Conservation (phyloP, 2,329 filamentous ascomycete species). For the Diplodia scrobiculata region DNA sequence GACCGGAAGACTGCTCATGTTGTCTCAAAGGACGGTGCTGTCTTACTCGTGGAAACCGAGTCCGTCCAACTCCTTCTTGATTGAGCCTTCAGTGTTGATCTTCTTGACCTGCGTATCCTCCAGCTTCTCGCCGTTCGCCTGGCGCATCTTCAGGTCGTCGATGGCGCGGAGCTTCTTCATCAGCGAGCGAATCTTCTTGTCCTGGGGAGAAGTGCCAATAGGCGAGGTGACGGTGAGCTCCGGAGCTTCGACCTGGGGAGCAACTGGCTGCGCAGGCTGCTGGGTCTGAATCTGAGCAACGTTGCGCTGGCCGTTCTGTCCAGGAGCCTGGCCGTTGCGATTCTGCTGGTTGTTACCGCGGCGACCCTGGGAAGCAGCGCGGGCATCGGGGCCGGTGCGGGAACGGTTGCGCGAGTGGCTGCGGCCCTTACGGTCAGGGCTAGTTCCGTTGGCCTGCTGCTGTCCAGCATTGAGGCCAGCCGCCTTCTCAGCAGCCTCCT, state of each 20-base stretch:
- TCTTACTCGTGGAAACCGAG: slow-evolving; percentile 51
- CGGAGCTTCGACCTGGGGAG: slow-evolving; percentile 39
- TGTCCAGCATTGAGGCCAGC: slow-evolving; percentile 41
- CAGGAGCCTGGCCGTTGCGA: background rate
- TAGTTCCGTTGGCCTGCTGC: slow-evolving; percentile 47
- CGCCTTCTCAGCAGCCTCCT: slow-evolving; percentile 66
- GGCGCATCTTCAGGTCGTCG: slow-evolving; percentile 95
- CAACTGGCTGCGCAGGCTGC: slow-evolving; percentile 32
- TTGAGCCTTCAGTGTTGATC: slow-evolving; percentile 82
- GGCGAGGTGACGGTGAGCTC: slow-evolving; percentile 59
- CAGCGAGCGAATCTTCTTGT: slow-evolving; percentile 91
- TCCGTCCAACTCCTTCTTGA: slow-evolving; percentile 77
- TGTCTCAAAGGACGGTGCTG: background rate
- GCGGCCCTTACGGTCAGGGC: slow-evolving; percentile 66
- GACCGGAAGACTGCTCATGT: background rate
- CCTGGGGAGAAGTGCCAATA: slow-evolving; percentile 66
- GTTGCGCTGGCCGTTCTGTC: slow-evolving; percentile 10
- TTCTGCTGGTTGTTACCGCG: slow-evolving; percentile 19
- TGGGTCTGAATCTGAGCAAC: slow-evolving; percentile 38
- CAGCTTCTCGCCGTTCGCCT: slow-evolving; percentile 90
- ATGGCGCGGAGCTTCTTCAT: slow-evolving; percentile 98
- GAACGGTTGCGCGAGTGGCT: slow-evolving; percentile 58
- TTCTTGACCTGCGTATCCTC: slow-evolving; percentile 99
- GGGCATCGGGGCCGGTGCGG: slow-evolving; percentile 32
- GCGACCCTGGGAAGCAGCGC: slow-evolving; percentile 22